phyloP scores from a whole-genome alignment of 2,329 filamentous ascomycete genomes.

The Stemphylium vesicarium region DNA sequence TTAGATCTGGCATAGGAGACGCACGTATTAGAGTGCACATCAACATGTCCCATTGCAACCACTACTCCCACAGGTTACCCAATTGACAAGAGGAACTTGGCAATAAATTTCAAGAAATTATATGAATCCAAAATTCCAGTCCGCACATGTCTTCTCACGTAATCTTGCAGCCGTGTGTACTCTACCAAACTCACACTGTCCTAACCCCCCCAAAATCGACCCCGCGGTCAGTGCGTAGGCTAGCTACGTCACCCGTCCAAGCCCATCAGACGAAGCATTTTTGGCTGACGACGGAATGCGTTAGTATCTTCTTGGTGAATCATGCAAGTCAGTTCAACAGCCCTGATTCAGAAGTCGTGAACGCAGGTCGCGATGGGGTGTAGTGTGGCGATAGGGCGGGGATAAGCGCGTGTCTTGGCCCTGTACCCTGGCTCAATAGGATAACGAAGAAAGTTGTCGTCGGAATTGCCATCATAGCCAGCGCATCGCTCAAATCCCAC shows the following conservation, averaged over 20 bases:
- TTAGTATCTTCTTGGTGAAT: not conserved
- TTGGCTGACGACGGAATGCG: too few species aligned
- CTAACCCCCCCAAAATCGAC: not conserved
- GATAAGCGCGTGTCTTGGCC: slow-evolving; percentile 14
- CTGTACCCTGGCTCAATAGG: slow-evolving; percentile 19
- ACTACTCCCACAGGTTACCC: too few species aligned
- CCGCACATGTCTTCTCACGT: too few species aligned
- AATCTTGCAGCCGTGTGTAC: not conserved
- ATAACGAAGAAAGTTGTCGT: slow-evolving; percentile 27
- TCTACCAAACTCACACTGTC: too few species aligned
- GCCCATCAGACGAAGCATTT: not conserved
- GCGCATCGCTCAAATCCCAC: slow-evolving; percentile 23
- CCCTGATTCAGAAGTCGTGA: not conserved
- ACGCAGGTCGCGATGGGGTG: not conserved
- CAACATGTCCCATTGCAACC: too few species aligned
- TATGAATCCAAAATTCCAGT: too few species aligned
- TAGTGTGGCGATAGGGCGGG: slow-evolving; percentile 3
- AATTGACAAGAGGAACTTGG: too few species aligned
- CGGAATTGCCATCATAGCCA: slow-evolving; percentile 22
- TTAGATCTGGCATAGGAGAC: too few species aligned
- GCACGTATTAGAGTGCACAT: too few species aligned
- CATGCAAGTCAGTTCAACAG: not conserved
- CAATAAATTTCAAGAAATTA: too few species aligned
- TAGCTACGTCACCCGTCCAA: not conserved
- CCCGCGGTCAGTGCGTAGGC: not conserved